phyloP scores from a whole-genome alignment of 2,329 filamentous ascomycete species.

The Cyanodermella asteris region DNA sequence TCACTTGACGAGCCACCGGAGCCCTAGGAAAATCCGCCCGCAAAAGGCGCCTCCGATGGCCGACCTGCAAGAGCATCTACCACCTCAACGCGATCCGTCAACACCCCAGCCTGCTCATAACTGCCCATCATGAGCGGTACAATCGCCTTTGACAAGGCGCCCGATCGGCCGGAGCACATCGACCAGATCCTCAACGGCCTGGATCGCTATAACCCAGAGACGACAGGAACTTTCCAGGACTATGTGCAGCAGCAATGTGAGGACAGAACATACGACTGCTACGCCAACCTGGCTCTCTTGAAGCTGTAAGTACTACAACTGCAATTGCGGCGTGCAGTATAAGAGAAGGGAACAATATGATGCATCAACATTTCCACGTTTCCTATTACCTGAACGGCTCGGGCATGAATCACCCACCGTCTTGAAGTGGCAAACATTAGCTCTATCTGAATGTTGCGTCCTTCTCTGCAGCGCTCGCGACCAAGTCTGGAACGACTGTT shows the following conservation, averaged over 20 bases:
- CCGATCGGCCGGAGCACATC: constrained; percentile 63
- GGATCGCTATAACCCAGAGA: constrained; percentile 96
- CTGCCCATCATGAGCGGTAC: constrained; percentile 4
- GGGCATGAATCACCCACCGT: constrained; percentile 32
- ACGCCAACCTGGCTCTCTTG: constrained; percentile 84
- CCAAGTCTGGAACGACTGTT: no score
- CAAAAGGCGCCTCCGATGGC: no score
- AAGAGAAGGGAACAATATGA: constrained; percentile 29
- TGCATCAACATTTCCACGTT: constrained; percentile 61
- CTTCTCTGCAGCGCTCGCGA: background rate
- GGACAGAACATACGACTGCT: constrained; percentile 80
- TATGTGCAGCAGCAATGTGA: constrained; percentile 93
- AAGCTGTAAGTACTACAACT: constrained; percentile 51
- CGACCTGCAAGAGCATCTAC: no score
- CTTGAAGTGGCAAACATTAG: constrained; percentile 52
- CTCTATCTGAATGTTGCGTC: constrained; percentile 42
- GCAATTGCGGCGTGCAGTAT: constrained; percentile 4
- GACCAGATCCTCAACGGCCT: constrained; percentile 87
- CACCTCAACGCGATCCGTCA: background rate
- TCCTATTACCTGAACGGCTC: constrained; percentile 83
- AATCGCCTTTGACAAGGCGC: constrained; percentile 8
- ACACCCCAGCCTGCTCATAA: background rate
- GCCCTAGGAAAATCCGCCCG: no score
- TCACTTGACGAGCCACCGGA: no score
- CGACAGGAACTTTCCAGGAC: constrained; percentile 76